phyloP scores from a whole-genome alignment of 129 eudicot species.

The Heracleum sosnowskyi region DNA sequence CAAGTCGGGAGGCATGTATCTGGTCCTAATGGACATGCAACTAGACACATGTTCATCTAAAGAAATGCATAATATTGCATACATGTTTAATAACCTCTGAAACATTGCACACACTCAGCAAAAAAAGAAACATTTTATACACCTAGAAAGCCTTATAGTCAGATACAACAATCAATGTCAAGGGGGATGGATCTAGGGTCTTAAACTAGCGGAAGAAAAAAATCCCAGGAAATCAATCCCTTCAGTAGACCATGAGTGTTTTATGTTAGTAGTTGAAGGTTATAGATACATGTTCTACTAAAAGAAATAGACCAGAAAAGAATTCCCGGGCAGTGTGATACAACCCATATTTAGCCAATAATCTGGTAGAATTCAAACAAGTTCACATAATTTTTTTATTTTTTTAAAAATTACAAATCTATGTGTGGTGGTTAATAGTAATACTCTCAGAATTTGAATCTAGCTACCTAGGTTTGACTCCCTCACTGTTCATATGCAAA shows the following conservation, averaged over 20 bases:
- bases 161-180: neutral
- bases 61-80: neutral
- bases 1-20: neutral
- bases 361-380: no score
- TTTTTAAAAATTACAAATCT: no score
- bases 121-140: neutral
- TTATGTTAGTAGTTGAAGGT: neutral
- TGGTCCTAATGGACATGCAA: neutral
- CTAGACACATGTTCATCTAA: neutral
- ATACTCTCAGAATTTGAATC: neutral
- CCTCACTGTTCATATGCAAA: neutral
- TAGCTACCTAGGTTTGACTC: neutral
- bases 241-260: neutral
- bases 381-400: no score
- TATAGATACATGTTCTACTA: neutral
- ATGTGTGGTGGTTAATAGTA: neutral
- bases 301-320: neutral
- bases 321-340: neutral
- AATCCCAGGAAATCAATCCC: neutral
- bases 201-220: neutral
- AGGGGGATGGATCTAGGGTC: neutral
- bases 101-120: neutral
- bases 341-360: neutral
- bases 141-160: neutral
- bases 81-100: neutral